Percentiles rank a stretch among this genome's conserved stretches.
phyloP scores from a whole-genome alignment of 169 alveolate species.

The Plasmodium fragile region DNA sequence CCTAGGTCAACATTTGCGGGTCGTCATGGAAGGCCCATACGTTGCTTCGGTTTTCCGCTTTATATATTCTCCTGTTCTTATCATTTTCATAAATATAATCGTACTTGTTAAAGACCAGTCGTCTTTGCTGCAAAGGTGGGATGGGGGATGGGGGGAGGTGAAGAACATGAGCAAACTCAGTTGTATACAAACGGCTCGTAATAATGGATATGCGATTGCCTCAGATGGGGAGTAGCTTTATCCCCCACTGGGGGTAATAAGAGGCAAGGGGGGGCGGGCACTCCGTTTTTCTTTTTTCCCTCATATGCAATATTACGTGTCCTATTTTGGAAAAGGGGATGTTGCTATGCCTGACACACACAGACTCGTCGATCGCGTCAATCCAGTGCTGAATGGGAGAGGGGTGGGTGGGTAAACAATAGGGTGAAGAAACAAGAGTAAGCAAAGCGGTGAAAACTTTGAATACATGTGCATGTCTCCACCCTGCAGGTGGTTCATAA shows the following conservation, averaged over 20 bases:
- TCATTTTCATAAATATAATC: slow-evolving; percentile 72
- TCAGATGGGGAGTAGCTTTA: background rate
- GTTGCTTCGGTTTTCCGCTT: slow-evolving; percentile 57
- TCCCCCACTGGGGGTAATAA: background rate
- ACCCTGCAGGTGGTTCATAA: background rate
- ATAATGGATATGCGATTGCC: background rate
- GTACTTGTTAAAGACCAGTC: slow-evolving; percentile 38
- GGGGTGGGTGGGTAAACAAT: background rate
- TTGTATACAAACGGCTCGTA: background rate
- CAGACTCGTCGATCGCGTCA: slow-evolving; percentile 57
- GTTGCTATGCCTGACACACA: slow-evolving; percentile 56
- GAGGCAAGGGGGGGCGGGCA: background rate
- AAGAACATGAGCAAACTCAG: background rate
- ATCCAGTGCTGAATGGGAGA: slow-evolving; percentile 53
- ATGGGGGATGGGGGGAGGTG: background rate
- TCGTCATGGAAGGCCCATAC: slow-evolving; percentile 68
- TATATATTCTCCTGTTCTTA: slow-evolving; percentile 47
- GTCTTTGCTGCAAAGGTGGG: slow-evolving; percentile 36
- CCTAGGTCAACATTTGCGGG: slow-evolving; percentile 71
- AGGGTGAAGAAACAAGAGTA: background rate
- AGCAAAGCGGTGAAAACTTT: background rate
- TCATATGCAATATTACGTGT: background rate
- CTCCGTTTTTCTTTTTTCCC: background rate
- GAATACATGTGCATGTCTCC: background rate
- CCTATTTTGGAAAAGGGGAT: slow-evolving; percentile 71